Conservation (phyloP, 2,329 filamentous ascomycete species). For the Volutella citrinella region DNA sequence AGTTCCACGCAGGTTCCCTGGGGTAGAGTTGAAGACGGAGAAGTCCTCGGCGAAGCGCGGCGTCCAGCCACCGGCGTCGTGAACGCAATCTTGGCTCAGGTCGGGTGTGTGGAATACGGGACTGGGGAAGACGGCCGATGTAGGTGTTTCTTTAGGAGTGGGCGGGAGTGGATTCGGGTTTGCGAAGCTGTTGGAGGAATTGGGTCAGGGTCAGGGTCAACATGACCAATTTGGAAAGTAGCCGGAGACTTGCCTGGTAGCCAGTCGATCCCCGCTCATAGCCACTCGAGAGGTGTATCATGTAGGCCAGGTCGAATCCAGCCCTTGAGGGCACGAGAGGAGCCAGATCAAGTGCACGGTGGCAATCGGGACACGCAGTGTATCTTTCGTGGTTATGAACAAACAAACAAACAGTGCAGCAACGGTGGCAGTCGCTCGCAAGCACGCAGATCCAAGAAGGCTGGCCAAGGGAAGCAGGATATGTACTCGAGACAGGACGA, state of each 20-base stretch:
- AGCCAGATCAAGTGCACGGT: slow-evolving; percentile 8
- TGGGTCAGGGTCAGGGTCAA: slow-evolving; percentile 33
- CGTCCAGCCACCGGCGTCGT: slow-evolving; percentile 53
- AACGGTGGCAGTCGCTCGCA: slow-evolving; percentile 17
- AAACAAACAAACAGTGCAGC: slow-evolving; percentile 13
- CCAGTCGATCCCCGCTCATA: slow-evolving; percentile 62
- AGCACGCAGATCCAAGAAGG: no score
- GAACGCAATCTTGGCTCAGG: slow-evolving; percentile 42
- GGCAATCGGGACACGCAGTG: slow-evolving; percentile 7
- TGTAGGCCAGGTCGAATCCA: slow-evolving; percentile 19
- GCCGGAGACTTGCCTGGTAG: slow-evolving; percentile 46
- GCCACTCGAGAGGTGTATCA: slow-evolving; percentile 38
- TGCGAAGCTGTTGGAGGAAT: slow-evolving; percentile 51
- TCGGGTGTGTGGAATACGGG: slow-evolving; percentile 57
- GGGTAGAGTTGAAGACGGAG: slow-evolving; percentile 63
- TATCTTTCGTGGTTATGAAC: no score
- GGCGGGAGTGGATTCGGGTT: slow-evolving; percentile 60
- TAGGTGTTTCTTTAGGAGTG: slow-evolving; percentile 57
- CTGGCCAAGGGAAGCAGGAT: no score
- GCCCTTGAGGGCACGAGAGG: slow-evolving; percentile 16
- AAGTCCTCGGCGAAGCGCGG: slow-evolving; percentile 64
- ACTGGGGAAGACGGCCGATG: slow-evolving; percentile 50
- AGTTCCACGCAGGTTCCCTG: slow-evolving; percentile 52
- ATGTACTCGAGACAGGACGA: slow-evolving; percentile 12
- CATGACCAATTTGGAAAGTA: slow-evolving; percentile 10